Conservation (phyloP, 495 filamentous ascomycete genomes). For the Podospora tetraspora region DNA sequence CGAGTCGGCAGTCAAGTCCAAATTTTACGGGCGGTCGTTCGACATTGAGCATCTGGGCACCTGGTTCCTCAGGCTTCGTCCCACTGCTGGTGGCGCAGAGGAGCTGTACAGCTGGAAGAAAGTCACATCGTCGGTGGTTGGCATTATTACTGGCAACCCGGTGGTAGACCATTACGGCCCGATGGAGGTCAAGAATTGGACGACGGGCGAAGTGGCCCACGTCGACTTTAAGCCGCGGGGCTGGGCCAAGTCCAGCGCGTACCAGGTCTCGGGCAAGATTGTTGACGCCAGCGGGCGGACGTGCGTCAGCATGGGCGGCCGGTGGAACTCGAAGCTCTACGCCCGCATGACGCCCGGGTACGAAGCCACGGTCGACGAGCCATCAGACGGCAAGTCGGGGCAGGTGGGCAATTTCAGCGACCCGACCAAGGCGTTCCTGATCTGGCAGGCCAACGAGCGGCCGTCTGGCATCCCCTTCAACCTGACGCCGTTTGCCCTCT, state of each 20-base stretch:
- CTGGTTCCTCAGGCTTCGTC: slow-evolving; percentile 89
- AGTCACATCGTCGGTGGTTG: slow-evolving; percentile 93
- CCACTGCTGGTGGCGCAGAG: slow-evolving; percentile 65
- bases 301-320: slow-evolving; percentile 82
- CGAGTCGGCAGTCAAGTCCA: slow-evolving; percentile 93
- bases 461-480: slow-evolving; percentile 91
- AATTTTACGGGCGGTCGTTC: slow-evolving; percentile 96
- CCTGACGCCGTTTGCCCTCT: slow-evolving; percentile 91
- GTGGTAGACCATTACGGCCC: slow-evolving; percentile 97
- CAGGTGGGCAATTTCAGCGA: slow-evolving; percentile 44
- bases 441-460: slow-evolving; percentile 83
- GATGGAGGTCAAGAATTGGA: slow-evolving; percentile 97
- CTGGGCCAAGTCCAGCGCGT: slow-evolving; percentile 88
- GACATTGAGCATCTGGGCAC: slow-evolving; percentile 95
- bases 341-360: slow-evolving; percentile 88
- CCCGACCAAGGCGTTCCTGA: slow-evolving; percentile 69
- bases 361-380: slow-evolving; percentile 63
- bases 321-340: slow-evolving; percentile 97
- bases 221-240: slow-evolving; percentile 93
- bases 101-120: slow-evolving; percentile 99
- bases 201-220: slow-evolving; percentile 82
- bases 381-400: slow-evolving; percentile 33
- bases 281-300: slow-evolving; percentile 67
- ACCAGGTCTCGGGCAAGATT: slow-evolving; percentile 80
- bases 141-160: slow-evolving; percentile 94